Conservation (phyloP, 257 asterid species). For the Solanum tarijense region DNA sequence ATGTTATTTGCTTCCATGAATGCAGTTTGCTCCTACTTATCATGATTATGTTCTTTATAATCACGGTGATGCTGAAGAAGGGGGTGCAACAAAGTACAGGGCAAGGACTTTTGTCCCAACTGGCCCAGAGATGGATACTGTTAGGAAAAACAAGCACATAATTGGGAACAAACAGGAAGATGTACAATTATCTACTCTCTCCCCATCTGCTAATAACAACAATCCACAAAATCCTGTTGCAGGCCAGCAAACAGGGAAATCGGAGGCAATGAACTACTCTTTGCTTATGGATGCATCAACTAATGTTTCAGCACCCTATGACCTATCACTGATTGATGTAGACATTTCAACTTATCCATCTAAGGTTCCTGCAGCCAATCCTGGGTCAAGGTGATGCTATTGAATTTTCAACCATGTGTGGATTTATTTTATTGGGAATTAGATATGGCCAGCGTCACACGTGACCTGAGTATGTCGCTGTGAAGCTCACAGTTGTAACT, state of each 20-base stretch:
- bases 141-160: constrained; percentile 58
- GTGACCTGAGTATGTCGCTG: background rate
- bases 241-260: constrained; percentile 18
- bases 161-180: constrained; percentile 61
- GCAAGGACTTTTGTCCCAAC: constrained; percentile 96
- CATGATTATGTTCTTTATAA: constrained; percentile 94
- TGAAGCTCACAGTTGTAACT: background rate
- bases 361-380: constrained; percentile 40
- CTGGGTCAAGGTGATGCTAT: constrained; percentile 40
- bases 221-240: constrained; percentile 23
- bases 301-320: constrained; percentile 42
- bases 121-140: constrained; percentile 92
- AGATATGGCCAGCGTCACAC: background rate
- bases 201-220: constrained; percentile 41
- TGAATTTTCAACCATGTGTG: background rate
- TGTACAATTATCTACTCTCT: constrained; percentile 37
- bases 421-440: background rate
- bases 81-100: constrained; percentile 63
- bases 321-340: constrained; percentile 59
- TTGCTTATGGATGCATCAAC: constrained; percentile 45
- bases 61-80: constrained; percentile 83
- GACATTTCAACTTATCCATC: constrained; percentile 64
- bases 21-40: constrained; percentile 96
- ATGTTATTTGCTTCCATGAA: background rate
- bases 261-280: constrained; percentile 53